These are phyloP conservation scores for Amphirosellinia nigrospora DNA, from an alignment of 495 filamentous ascomycete species.

Conservation along the genomic window DNA sequence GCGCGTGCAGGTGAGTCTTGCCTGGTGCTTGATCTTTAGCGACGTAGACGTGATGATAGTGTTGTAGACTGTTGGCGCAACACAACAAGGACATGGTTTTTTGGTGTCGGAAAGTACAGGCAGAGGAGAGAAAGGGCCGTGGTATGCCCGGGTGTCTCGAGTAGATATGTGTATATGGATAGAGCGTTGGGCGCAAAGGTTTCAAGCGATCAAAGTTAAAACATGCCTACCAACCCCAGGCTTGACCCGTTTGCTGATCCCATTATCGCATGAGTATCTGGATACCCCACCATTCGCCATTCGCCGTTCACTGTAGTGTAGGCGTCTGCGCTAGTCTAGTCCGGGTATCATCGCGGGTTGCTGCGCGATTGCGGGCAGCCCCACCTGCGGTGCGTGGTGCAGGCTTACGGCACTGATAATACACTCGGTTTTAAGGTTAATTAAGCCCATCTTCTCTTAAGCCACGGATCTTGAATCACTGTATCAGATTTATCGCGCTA, in stretches of 20 bases:
- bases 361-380: neutral
- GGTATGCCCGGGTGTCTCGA: neutral
- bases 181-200: neutral
- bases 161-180: neutral
- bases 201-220: constrained; percentile 2
- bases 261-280: neutral
- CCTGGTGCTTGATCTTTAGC: neutral
- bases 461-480: neutral
- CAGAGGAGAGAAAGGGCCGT: neutral
- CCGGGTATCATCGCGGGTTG: neutral
- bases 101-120: neutral
- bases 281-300: neutral
- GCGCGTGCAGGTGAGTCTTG: neutral
- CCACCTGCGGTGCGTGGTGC: neutral
- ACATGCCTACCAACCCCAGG: neutral
- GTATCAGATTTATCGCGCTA: constrained; percentile 12
- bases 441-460: neutral
- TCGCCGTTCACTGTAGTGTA: neutral
- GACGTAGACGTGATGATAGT: neutral
- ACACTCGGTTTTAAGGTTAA: neutral
- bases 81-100: constrained; percentile 17
- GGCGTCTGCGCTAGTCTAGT: neutral
- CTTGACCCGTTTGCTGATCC: neutral
- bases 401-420: neutral
- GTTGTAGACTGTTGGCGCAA: neutral